Conservation (phyloP, 495 filamentous ascomycete genomes). For the Aspergillus steynii region DNA sequence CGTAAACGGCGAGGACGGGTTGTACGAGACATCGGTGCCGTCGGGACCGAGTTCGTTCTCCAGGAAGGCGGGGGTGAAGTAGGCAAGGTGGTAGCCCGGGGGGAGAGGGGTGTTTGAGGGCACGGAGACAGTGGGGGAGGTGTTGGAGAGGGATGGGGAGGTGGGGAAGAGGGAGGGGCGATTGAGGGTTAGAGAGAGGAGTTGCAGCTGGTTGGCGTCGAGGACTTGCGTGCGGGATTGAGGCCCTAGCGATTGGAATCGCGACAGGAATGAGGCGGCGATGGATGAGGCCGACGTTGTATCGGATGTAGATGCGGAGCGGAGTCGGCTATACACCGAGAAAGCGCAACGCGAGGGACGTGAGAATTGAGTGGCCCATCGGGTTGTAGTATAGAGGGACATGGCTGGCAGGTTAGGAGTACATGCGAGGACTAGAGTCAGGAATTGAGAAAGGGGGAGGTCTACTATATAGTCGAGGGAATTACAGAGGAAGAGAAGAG, state of each 20-base stretch:
- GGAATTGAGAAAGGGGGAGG: not conserved
- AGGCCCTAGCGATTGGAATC: conserved; percentile 43
- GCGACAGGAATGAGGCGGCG: conserved; percentile 45
- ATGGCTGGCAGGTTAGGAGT: not conserved
- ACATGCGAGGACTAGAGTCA: not conserved
- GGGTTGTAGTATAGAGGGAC: conserved; percentile 1
- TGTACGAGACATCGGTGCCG: conserved; percentile 71
- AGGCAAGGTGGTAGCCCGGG: conserved; percentile 69
- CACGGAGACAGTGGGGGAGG: conserved; percentile 18
- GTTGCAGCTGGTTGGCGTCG: conserved; percentile 59
- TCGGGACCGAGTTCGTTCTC: conserved; percentile 60
- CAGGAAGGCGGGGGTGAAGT: conserved; percentile 64
- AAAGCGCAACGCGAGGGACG: conserved; percentile 13
- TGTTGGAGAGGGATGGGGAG: conserved; percentile 31
- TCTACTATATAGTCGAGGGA: not conserved
- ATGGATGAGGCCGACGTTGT: conserved; percentile 28
- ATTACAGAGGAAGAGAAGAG: not conserved
- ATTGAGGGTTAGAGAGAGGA: conserved; percentile 54
- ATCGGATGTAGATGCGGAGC: conserved; percentile 8
- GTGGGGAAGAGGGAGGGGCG: conserved; percentile 40
- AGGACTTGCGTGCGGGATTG: conserved; percentile 49
- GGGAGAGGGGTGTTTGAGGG: conserved; percentile 49
- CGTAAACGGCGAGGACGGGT: conserved; percentile 61
- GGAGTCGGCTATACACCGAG: conserved; percentile 13
- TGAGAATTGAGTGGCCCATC: conserved; percentile 4